These are phyloP conservation scores for Clathrospora elynae DNA, from an alignment of 2,329 filamentous ascomycete genomes.

Conservation along the genomic window DNA sequence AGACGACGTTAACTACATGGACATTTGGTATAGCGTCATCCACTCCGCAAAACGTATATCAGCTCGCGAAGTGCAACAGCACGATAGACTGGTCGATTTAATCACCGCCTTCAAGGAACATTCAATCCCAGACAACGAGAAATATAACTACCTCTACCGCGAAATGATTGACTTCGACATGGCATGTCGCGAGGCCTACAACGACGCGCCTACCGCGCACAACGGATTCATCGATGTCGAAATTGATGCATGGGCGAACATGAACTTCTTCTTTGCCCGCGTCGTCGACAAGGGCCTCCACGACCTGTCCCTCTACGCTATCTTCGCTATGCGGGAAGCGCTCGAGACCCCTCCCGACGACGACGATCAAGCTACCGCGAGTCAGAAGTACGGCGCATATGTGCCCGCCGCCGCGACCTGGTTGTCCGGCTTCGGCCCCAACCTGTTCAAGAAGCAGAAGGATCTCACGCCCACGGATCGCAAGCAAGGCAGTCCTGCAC, in stretches of 20 bases:
- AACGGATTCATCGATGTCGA: slow-evolving; percentile 28
- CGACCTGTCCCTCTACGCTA: slow-evolving; percentile 31
- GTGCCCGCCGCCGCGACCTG: slow-evolving; percentile 41
- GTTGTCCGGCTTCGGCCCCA: slow-evolving; percentile 29
- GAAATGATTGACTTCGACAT: slow-evolving; percentile 30
- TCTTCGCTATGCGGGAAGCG: slow-evolving; percentile 38
- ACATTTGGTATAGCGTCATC: slow-evolving; percentile 41
- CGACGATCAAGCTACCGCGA: slow-evolving; percentile 21
- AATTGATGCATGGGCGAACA: slow-evolving; percentile 38
- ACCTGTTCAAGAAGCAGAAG: slow-evolving; percentile 30
- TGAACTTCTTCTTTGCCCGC: slow-evolving; percentile 40
- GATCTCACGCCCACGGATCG: slow-evolving; percentile 36
- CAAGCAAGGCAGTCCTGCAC: slow-evolving; percentile 38
- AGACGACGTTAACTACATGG: slow-evolving; percentile 28
- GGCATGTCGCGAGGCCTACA: slow-evolving; percentile 36
- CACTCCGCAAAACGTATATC: slow-evolving; percentile 36
- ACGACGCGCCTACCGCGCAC: slow-evolving; percentile 32
- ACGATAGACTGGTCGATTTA: slow-evolving; percentile 28
- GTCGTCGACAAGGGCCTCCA: slow-evolving; percentile 23
- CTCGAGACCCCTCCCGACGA: slow-evolving; percentile 31
- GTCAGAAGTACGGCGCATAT: slow-evolving; percentile 32
- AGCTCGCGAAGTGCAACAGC: slow-evolving; percentile 17
- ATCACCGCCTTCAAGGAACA: slow-evolving; percentile 34
- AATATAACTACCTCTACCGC: slow-evolving; percentile 28
- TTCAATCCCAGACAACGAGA: slow-evolving; percentile 22